phyloP scores from a whole-genome alignment of 257 asterid genomes.

The Craterostigma plantagineum region DNA sequence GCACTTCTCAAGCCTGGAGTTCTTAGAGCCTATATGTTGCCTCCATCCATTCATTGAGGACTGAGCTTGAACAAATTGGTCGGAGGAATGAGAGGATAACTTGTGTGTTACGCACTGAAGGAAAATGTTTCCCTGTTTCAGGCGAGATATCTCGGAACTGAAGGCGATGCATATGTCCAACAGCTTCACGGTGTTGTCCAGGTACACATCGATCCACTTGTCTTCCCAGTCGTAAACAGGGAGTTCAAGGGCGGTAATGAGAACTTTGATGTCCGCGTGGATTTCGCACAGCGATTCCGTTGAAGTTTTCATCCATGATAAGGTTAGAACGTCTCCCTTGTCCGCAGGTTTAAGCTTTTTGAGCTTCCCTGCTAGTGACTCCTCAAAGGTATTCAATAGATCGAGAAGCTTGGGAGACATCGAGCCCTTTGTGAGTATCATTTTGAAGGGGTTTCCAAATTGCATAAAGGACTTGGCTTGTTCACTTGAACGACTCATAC shows the following conservation, averaged over 20 bases:
- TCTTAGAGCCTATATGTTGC: constrained; percentile 47
- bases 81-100: constrained; percentile 21
- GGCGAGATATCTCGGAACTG: constrained; percentile 63
- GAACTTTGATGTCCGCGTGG: constrained; percentile 53
- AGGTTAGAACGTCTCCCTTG: constrained; percentile 35
- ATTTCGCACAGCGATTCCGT: constrained; percentile 49
- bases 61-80: constrained; percentile 27
- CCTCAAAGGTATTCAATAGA: constrained; percentile 50
- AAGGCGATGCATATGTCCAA: constrained; percentile 64
- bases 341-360: constrained; percentile 40
- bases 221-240: constrained; percentile 79
- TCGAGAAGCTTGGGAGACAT: constrained; percentile 45
- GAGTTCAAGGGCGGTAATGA: constrained; percentile 64
- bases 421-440: constrained; percentile 45
- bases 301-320: constrained; percentile 62
- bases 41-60: constrained; percentile 67
- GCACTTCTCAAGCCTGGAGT: constrained; percentile 49
- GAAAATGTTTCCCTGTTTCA: constrained; percentile 60
- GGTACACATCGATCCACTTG: constrained; percentile 75
- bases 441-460: constrained; percentile 71
- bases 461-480: constrained; percentile 40
- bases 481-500: constrained; percentile 50
- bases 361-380: constrained; percentile 40
- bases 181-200: constrained; percentile 54
- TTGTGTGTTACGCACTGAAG: constrained; percentile 44